phyloP scores from a whole-genome alignment of 257 asterid genomes.

The Schizonepeta tenuifolia region DNA sequence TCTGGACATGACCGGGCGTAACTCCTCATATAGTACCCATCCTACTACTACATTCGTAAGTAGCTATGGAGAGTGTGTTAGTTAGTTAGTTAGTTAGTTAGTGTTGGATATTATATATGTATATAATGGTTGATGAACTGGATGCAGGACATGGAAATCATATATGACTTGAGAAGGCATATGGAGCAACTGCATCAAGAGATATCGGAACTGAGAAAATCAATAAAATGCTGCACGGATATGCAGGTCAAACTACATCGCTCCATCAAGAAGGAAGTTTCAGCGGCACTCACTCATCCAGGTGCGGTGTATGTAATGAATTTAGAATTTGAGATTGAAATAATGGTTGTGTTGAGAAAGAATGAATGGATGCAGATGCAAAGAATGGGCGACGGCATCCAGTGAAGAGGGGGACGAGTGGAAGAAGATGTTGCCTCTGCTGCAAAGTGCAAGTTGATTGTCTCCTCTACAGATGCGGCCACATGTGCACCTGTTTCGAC shows the following conservation, averaged over 20 bases:
- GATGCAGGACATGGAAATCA: conserved; percentile 77
- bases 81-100: too few species aligned
- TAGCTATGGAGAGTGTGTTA: too few species aligned
- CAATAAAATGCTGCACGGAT: conserved; percentile 70
- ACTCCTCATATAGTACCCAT: conserved; percentile 43
- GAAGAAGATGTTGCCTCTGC: conserved; percentile 70
- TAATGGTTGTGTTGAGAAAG: too few species aligned
- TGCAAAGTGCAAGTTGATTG: conserved; percentile 65
- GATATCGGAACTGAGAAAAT: conserved; percentile 68
- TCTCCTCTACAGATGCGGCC: conserved; percentile 91
- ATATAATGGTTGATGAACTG: not conserved
- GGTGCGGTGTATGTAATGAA: conserved; percentile 27
- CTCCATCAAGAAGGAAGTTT: conserved; percentile 59
- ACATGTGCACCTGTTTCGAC: conserved; percentile 87
- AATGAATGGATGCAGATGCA: conserved; percentile 44
- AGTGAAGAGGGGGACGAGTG: conserved; percentile 31
- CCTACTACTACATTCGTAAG: conserved; percentile 69
- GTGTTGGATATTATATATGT: too few species aligned
- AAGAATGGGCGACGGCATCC: conserved; percentile 42
- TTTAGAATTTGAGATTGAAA: too few species aligned
- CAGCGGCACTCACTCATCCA: conserved; percentile 48
- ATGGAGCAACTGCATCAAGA: conserved; percentile 84
- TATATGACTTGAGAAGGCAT: conserved; percentile 76
- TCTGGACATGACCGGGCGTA: conserved; percentile 40
- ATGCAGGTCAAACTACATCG: conserved; percentile 65